Evolutionary conservation across 228 moss, liverwort and hornwort species (phyloP).

Genomic region (Sphagnum fallax): DNA sequence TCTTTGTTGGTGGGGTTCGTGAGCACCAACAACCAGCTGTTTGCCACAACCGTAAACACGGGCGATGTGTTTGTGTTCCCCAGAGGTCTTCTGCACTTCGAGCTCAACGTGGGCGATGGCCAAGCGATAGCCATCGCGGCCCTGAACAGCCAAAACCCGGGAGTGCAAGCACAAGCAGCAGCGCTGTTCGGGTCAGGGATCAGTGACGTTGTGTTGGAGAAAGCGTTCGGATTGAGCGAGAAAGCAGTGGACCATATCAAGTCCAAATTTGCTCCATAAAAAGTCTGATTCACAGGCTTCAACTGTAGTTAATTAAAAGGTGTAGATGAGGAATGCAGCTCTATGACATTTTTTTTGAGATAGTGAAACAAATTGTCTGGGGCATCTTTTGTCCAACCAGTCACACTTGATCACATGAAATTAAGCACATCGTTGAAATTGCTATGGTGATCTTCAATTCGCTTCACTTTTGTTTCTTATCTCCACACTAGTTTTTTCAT

Average conservation of each 20-base stretch:
- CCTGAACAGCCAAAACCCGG: slow-evolving; percentile 4
- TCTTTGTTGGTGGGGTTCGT: neutral
- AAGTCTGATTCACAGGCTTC: too few species aligned
- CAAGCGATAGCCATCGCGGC: slow-evolving; percentile 7
- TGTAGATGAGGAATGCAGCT: too few species aligned
- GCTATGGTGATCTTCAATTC: too few species aligned
- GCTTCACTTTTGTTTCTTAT: too few species aligned
- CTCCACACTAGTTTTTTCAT: too few species aligned
- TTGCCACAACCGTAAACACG: too few species aligned
- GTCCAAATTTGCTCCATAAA: neutral
- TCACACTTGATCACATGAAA: too few species aligned
- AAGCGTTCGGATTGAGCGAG: neutral
- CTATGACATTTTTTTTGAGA: too few species aligned
- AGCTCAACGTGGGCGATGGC: slow-evolving; percentile 13
- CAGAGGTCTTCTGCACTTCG: slow-evolving; percentile 26
- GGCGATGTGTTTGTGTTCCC: slow-evolving; percentile 4
- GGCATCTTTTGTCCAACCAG: too few species aligned
- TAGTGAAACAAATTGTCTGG: too few species aligned
- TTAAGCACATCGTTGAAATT: too few species aligned
- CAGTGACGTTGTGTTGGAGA: neutral
- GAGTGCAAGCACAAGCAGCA: slow-evolving; percentile 5
- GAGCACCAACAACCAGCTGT: neutral
- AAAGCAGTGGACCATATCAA: slow-evolving; percentile 9
- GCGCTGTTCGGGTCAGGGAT: neutral
- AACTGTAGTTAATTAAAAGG: too few species aligned